phyloP scores from a whole-genome alignment of 768 basidiomycete species.

The Strobilomyces echinocephalus region DNA sequence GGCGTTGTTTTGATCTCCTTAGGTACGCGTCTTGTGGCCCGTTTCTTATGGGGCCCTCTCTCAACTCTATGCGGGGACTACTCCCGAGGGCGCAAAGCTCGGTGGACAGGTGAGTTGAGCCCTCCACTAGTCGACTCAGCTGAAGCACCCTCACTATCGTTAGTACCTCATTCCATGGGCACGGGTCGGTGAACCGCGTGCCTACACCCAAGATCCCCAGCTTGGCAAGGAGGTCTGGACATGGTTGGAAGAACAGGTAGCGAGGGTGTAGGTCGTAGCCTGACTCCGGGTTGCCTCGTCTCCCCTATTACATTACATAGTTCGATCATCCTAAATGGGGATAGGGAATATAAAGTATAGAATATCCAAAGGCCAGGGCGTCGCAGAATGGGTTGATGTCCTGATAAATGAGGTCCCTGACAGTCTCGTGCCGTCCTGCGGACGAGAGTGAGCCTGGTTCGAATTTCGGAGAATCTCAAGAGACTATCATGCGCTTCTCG shows the following conservation, averaged over 20 bases:
- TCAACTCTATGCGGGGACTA: too few relatives aligned
- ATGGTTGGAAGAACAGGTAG: conserved; percentile 11
- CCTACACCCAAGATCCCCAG: conserved; percentile 4
- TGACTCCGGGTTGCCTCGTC: neutral
- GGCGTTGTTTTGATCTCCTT: too few relatives aligned
- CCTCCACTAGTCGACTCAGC: too few relatives aligned
- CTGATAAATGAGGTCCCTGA: neutral
- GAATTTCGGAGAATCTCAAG: neutral
- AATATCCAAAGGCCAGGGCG: neutral
- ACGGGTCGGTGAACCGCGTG: neutral
- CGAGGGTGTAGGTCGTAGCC: neutral
- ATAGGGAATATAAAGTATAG: neutral
- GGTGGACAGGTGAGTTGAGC: too few relatives aligned
- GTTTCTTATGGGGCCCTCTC: too few relatives aligned
- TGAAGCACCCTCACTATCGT: neutral
- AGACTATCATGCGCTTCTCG: neutral
- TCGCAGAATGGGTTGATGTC: too few relatives aligned
- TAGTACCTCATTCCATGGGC: conserved; percentile 11
- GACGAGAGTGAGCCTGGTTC: neutral
- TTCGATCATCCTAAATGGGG: neutral
- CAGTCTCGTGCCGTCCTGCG: neutral
- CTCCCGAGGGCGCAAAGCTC: too few relatives aligned
- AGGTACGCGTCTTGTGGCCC: too few relatives aligned
- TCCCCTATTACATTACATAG: neutral
- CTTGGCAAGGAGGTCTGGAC: conserved; percentile 11